These are phyloP conservation scores for Moricandia arvensis DNA, from an alignment of 345 rosid genomes.

Conservation along the genomic window DNA sequence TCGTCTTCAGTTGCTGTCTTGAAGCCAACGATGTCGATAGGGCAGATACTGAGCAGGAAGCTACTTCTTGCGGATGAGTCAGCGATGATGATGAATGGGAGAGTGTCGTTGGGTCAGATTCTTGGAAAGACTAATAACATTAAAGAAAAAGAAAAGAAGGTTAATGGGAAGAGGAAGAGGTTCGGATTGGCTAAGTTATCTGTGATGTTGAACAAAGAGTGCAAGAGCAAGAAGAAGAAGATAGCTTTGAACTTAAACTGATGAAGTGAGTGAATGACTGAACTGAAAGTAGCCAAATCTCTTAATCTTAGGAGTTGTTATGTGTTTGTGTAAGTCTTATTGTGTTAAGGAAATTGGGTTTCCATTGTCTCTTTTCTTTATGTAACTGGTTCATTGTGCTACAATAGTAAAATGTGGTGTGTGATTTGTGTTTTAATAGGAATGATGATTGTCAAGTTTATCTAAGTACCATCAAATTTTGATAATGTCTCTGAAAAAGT, in stretches of 20 bases:
- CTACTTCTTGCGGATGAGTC: constrained; percentile 66
- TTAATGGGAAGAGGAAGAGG: constrained; percentile 73
- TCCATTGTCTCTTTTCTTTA: neutral
- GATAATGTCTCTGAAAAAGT: too few species aligned
- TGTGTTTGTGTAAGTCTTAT: neutral
- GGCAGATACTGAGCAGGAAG: constrained; percentile 89
- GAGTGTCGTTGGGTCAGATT: constrained; percentile 79
- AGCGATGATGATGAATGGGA: constrained; percentile 45
- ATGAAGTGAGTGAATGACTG: neutral
- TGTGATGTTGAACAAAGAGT: constrained; percentile 60
- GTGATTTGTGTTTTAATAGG: neutral
- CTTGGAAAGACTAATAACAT: constrained; percentile 52
- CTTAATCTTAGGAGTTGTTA: neutral
- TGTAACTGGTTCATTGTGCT: neutral
- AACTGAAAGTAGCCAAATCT: too few species aligned
- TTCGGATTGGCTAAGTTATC: constrained; percentile 73
- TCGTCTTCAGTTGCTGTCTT: constrained; percentile 43
- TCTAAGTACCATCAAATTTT: neutral
- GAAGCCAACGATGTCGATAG: constrained; percentile 77
- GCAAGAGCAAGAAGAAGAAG: constrained; percentile 69
- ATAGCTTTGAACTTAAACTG: constrained; percentile 49
- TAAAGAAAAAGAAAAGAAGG: constrained; percentile 19
- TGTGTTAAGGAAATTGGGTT: neutral
- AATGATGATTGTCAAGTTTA: too few species aligned
- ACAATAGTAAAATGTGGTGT: constrained; percentile 1